Evolutionary conservation across 805 yeast species (phyloP), one percentile per base, ranked within the genome.

Genomic region (Saturnispora saitoi): DNA sequence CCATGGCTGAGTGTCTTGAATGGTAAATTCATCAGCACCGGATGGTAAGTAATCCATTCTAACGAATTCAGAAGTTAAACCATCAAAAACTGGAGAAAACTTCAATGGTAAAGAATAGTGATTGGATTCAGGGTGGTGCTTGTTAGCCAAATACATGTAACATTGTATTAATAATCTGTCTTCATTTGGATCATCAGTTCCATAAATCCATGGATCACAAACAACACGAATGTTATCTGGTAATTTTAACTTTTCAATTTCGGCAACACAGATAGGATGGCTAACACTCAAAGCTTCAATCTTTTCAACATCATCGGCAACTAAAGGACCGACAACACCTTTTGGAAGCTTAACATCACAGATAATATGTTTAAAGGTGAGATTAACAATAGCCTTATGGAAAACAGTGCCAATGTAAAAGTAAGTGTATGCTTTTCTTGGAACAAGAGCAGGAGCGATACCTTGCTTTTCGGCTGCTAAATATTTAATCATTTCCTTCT

Each of bases 121-220:
- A 70, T 83, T 83, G 4, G 86, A 79, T 63, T 83, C 86, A 43
- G 77, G 63, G 69, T 86, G 85, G 59, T 77, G 65, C 54, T 84
- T 77, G 50, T 76, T 80, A 55, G 74, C 71, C 60, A 85, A 73
- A 67, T 86, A 86, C 80, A 83, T 80, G 71, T 80, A 82, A 64
- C 81, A 80, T 68, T 83, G 89, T 54, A 80, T 70, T 70, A 80
- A 69, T n/a, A 80, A 76, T 64, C 81, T 75, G 40, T 63, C 70
- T 60, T 81, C 86, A 51, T 73, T 67, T 43, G 76, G 68, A 57
- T 79, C 81, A 56, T 79, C 81, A 31, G 88, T 81, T 59, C 91
- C 95, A 63, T 86, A 84, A 75, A 84, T 86, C 95, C 95, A 86
- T 47, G 90, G 87, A 62, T 84, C 91, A 60, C 75, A 75, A 56